These are phyloP conservation scores for Venturia effusa DNA, from an alignment of 2,329 filamentous ascomycete species.

Conservation along the genomic window DNA sequence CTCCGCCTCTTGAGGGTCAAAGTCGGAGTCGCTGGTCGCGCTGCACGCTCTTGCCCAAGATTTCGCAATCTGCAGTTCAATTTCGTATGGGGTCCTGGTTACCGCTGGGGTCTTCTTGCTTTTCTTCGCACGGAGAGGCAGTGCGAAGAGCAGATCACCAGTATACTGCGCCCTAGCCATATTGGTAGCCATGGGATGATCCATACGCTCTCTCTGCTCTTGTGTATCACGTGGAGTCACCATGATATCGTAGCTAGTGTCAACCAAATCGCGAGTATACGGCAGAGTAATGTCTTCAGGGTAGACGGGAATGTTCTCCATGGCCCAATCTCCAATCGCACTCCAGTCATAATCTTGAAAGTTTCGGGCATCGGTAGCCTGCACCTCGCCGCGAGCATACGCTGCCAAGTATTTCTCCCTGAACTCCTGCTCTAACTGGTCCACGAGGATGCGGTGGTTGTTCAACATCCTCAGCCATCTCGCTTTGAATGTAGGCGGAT, in stretches of 20 bases:
- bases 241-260: slow-evolving; percentile 6
- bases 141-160: background rate
- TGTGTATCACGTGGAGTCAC: background rate
- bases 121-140: background rate
- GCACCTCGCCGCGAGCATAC: slow-evolving; percentile 32
- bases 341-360: slow-evolving; percentile 36
- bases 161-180: background rate
- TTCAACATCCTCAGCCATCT: slow-evolving; percentile 27
- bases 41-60: slow-evolving; percentile 39
- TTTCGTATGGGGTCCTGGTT: background rate
- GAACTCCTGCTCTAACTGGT: slow-evolving; percentile 35
- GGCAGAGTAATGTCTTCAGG: slow-evolving; percentile 23
- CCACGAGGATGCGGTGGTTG: slow-evolving; percentile 29
- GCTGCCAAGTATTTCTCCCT: slow-evolving; percentile 35
- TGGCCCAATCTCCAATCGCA: slow-evolving; percentile 35
- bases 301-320: slow-evolving; percentile 25
- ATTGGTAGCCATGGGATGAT: slow-evolving; percentile 4
- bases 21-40: slow-evolving; percentile 31
- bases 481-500: slow-evolving; percentile 26
- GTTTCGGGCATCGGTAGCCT: slow-evolving; percentile 33
- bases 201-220: slow-evolving; percentile 7
- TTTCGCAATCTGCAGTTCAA: slow-evolving; percentile 27
- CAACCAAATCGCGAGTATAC: slow-evolving; percentile 12
- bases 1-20: slow-evolving; percentile 27
- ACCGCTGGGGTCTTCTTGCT: background rate